Evolutionary conservation across 192 early-diverging fungal genomes (phyloP), one percentile per base, ranked within the genome.

Genomic region (Geranomyces michiganensis): DNA sequence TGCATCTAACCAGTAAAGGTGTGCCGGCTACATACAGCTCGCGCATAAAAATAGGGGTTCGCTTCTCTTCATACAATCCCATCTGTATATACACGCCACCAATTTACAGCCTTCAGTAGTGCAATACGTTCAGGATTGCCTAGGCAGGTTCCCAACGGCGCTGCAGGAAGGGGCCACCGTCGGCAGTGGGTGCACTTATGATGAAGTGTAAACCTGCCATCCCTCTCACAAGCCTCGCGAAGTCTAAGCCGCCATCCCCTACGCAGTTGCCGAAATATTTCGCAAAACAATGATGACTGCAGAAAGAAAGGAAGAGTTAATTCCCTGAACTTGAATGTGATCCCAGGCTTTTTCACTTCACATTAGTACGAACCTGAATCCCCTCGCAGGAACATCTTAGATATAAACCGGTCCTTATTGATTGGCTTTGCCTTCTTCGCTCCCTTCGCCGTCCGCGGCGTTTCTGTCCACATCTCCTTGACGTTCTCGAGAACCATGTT

Each of bases 401-500:
- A 92, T 67, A 99, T 98, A 75, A 97, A 99, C 56, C 96, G 86
- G 78, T 99, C 97, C 78, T 95, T 96, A 88, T 97, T 98, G 46
- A 98, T 90, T 15, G 95, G 91, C 76, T 95, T 95, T 15, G 93
- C 90, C 79, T 96, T 94, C 87, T 97, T 96, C 67, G 78, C 63
- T 30, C 97, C 97, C 78, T 96, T 97, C 44, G 91, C 91, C 1
- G 89, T 79, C 73, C 90, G 90, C 56, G 97, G 97, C 44, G 89
- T 87, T 68, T 99, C 96, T 33, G 68, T 69, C 27, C 51, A 71
- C 71, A 59, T 77, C 81, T 99, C 97, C 81, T 96, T 96, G 62
- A 99, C 95, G 76, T 97, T 97, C 76, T 97, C 97, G 58, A 99
- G 80, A n/a, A 99, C 96, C 96, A 99, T 97, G 83, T 99, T 99